Conservation (phyloP, 306 rosid genomes). For the Sesbania bispinosa region DNA sequence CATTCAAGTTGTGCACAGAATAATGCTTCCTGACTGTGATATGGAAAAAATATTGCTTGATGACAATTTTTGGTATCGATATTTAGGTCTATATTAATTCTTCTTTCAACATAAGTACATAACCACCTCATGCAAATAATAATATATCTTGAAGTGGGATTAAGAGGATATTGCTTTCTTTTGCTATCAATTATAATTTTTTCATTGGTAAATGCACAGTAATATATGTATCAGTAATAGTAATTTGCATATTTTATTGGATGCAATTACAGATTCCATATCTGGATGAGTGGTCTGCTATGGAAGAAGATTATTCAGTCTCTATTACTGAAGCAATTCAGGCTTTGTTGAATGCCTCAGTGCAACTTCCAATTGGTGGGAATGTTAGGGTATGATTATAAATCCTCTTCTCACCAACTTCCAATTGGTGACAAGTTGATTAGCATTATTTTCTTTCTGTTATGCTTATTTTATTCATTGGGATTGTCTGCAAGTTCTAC, state of each 20-base stretch:
- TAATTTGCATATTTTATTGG: conserved; percentile 19
- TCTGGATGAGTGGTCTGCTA: conserved; percentile 69
- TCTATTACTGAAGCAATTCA: conserved; percentile 52
- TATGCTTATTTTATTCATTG: not conserved
- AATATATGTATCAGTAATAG: conserved; percentile 1
- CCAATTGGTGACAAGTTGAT: not conserved
- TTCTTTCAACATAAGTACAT: not conserved
- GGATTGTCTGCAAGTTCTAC: conserved; percentile 10
- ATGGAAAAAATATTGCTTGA: not conserved
- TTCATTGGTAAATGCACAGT: not conserved
- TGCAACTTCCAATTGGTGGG: conserved; percentile 63
- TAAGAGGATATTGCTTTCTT: not conserved
- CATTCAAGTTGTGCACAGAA: conserved; percentile 3
- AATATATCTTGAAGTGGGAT: conserved; percentile 5
- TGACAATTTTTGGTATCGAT: not conserved
- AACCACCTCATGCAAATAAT: not conserved
- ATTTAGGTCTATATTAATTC: not conserved
- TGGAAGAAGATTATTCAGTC: conserved; percentile 58
- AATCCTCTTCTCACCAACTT: conserved; percentile 21
- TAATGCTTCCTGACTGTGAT: not conserved
- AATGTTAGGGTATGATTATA: conserved; percentile 53
- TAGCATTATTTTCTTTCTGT: not conserved
- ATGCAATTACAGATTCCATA: conserved; percentile 55
- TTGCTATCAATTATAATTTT: not conserved
- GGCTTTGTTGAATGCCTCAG: conserved; percentile 70